Evolutionary conservation across 176 grass and related monocot species (phyloP).

Genomic region (Juncus effusus): DNA sequence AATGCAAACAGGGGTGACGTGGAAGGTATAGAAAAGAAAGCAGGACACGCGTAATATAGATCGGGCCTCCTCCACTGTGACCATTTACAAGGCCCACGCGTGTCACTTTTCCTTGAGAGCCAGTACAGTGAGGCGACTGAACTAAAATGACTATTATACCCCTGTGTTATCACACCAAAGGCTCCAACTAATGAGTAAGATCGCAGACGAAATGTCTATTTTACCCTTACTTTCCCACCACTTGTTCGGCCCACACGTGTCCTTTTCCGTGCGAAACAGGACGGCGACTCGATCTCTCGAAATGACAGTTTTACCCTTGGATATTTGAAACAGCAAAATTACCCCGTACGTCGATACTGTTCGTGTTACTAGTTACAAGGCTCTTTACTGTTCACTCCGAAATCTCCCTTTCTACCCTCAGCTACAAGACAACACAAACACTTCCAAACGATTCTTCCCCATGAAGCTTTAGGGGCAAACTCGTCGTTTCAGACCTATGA

Average conservation of each 20-base stretch:
- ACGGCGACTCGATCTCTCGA: background rate
- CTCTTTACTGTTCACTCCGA: background rate
- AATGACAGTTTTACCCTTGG: slow-evolving; percentile 14
- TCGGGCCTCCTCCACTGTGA: background rate
- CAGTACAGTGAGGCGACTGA: slow-evolving; percentile 9
- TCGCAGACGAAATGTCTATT: background rate
- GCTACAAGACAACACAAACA: too few species aligned
- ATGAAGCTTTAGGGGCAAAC: too few species aligned
- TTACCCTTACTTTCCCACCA: background rate
- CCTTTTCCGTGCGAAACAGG: too few species aligned
- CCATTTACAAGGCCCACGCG: background rate
- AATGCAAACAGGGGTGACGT: background rate
- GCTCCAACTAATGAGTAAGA: background rate
- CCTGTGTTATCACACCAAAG: background rate
- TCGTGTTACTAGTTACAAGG: background rate
- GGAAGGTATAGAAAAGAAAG: background rate
- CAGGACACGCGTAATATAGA: slow-evolving; percentile 19
- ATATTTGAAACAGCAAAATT: background rate
- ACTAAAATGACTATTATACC: background rate
- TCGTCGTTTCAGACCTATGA: too few species aligned
- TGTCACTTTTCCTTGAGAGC: background rate
- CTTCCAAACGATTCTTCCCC: too few species aligned
- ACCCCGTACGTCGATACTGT: background rate
- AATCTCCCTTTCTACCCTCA: too few species aligned
- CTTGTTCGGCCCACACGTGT: background rate